These are phyloP conservation scores for Suillus subalutaceus DNA, from an alignment of 768 basidiomycete species.

Conservation along the genomic window DNA sequence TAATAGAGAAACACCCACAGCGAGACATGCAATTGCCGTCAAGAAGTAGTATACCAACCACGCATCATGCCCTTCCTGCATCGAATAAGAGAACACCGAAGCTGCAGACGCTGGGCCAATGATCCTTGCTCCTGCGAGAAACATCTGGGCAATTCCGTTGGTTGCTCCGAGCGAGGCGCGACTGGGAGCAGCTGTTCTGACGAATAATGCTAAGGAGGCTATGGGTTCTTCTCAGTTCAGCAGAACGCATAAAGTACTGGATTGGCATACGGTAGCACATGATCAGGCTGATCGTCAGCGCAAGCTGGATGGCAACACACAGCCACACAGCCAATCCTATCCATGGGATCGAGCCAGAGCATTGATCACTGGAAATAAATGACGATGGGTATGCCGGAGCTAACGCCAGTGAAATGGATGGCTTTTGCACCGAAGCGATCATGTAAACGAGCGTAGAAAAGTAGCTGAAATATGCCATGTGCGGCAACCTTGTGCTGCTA, in stretches of 20 bases:
- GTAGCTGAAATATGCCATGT: slow-evolving; percentile 53
- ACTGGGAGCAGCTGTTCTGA: slow-evolving; percentile 11
- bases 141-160: neutral
- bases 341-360: slow-evolving; percentile 25
- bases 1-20: neutral
- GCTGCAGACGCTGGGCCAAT: neutral
- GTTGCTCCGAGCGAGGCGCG: neutral
- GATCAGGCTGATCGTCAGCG: slow-evolving; percentile 22
- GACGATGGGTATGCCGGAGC: slow-evolving; percentile 34
- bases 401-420: slow-evolving; percentile 31
- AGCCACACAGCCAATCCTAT: slow-evolving; percentile 30
- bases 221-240: neutral
- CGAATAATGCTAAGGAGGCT: neutral
- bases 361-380: slow-evolving; percentile 35
- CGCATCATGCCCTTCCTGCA: neutral
- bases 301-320: slow-evolving; percentile 28
- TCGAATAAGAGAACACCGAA: neutral
- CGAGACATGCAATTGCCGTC: neutral
- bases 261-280: slow-evolving; percentile 36
- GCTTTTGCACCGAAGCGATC: slow-evolving; percentile 53
- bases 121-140: neutral
- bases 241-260: neutral
- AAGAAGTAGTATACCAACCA: slow-evolving; percentile 1
- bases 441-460: slow-evolving; percentile 62
- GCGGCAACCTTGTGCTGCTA: slow-evolving; percentile 30